Evolutionary conservation across 768 basidiomycete genomes (phyloP).

Genomic region (Vararia minispora): DNA sequence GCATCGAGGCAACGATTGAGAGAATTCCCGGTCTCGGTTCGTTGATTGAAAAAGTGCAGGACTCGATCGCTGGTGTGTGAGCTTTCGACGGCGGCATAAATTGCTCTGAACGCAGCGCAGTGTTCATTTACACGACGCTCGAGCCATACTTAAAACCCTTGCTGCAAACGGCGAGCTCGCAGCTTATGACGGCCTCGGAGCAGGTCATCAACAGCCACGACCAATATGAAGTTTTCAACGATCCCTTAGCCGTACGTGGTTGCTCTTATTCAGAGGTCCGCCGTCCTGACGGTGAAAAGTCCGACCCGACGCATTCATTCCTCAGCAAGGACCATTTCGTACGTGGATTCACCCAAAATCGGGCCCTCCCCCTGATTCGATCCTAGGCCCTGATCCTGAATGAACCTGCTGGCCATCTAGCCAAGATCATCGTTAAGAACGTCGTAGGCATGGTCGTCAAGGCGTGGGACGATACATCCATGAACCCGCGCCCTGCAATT

Average conservation of each 20-base stretch:
- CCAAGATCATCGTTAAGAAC: slow-evolving; percentile 53
- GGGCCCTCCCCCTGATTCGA: no score
- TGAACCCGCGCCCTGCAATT: slow-evolving; percentile 42
- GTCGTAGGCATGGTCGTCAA: slow-evolving; percentile 59
- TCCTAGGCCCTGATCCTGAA: slow-evolving; percentile 69
- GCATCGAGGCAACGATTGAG: slow-evolving; percentile 70
- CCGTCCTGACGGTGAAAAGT: slow-evolving; percentile 26
- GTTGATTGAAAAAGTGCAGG: slow-evolving; percentile 70
- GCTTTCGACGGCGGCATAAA: no score
- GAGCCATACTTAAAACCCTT: slow-evolving; percentile 83
- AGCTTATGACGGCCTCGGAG: slow-evolving; percentile 50
- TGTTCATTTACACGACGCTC: slow-evolving; percentile 76
- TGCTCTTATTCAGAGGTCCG: not conserved
- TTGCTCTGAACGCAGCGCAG: no score
- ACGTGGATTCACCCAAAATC: no score
- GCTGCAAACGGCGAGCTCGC: slow-evolving; percentile 54
- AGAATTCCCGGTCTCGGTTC: slow-evolving; percentile 72
- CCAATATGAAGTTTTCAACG: slow-evolving; percentile 82
- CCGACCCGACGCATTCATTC: slow-evolving; percentile 84
- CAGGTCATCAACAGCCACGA: slow-evolving; percentile 75
- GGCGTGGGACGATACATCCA: slow-evolving; percentile 68
- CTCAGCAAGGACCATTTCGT: slow-evolving; percentile 86
- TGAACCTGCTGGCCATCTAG: slow-evolving; percentile 71
- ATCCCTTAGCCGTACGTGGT: slow-evolving; percentile 55
- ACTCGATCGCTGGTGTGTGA: slow-evolving; percentile 47